phyloP scores from a whole-genome alignment of 169 alveolate species.

The Cryptosporidium muris region DNA sequence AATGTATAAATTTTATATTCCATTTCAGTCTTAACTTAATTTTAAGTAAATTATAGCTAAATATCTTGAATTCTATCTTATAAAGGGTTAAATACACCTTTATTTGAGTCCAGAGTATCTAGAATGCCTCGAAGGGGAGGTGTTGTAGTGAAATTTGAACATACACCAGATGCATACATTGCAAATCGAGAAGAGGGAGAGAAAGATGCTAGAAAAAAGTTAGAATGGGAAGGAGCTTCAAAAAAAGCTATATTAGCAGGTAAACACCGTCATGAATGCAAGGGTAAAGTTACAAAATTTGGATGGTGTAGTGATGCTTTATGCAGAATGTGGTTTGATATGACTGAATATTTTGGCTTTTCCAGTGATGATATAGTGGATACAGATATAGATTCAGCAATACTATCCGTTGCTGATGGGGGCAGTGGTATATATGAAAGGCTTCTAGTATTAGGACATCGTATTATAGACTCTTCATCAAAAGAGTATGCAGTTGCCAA shows the following conservation, averaged over 20 bases:
- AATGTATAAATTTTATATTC: no score
- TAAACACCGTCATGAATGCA: conserved; percentile 56
- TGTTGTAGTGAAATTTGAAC: conserved; percentile 43
- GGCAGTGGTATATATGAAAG: conserved; percentile 71
- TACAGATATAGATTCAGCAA: conserved; percentile 67
- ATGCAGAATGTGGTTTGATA: conserved; percentile 72
- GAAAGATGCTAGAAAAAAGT: conserved; percentile 17
- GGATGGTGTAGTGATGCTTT: conserved; percentile 66
- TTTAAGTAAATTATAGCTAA: neutral
- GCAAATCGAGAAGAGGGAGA: conserved; percentile 58
- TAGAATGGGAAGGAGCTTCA: conserved; percentile 50
- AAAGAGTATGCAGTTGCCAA: conserved; percentile 69
- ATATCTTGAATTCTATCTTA: neutral
- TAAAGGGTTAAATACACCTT: neutral
- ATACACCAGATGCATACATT: conserved; percentile 42
- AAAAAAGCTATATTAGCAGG: conserved; percentile 45
- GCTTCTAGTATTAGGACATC: conserved; percentile 38
- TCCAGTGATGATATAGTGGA: conserved; percentile 55
- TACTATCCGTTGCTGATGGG: conserved; percentile 69
- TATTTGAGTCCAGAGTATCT: neutral
- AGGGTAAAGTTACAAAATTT: conserved; percentile 55
- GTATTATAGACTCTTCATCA: conserved; percentile 48
- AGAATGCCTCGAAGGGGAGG: conserved; percentile 57
- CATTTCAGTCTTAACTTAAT: no score
- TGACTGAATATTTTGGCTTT: conserved; percentile 60